Percentiles rank a stretch among this genome's conserved stretches.
phyloP scores from a whole-genome alignment of 108 stramenopile species.

The Nitzschia putrida region DNA sequence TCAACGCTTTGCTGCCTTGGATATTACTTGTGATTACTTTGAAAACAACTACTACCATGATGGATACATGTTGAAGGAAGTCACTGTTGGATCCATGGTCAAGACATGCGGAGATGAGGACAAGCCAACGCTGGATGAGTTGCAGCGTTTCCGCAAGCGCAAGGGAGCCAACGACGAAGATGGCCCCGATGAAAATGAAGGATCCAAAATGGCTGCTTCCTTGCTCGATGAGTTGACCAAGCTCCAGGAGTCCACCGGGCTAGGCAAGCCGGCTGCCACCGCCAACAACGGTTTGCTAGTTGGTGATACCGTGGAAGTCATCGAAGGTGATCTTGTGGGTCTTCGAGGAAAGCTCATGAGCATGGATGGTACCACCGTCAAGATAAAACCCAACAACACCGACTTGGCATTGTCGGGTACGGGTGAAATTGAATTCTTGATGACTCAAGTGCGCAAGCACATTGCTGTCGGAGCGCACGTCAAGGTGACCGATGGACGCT shows the following conservation, averaged over 20 bases:
- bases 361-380: slow-evolving; percentile 89
- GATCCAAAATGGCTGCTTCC: slow-evolving; percentile 79
- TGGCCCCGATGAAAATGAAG: slow-evolving; percentile 79
- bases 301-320: slow-evolving; percentile 93
- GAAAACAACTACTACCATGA: slow-evolving; percentile 90
- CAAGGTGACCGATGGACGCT: slow-evolving; percentile 93
- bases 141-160: slow-evolving; percentile 84
- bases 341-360: slow-evolving; percentile 90
- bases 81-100: slow-evolving; percentile 88
- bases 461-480: slow-evolving; percentile 95
- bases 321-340: slow-evolving; percentile 92
- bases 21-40: slow-evolving; percentile 84
- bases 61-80: slow-evolving; percentile 94
- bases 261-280: slow-evolving; percentile 50
- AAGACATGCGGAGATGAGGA: slow-evolving; percentile 85
- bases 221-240: slow-evolving; percentile 84
- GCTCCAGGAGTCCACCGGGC: slow-evolving; percentile 75
- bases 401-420: slow-evolving; percentile 72
- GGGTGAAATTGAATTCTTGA: slow-evolving; percentile 87
- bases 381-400: slow-evolving; percentile 80
- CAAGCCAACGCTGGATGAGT: slow-evolving; percentile 92
- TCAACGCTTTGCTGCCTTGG: slow-evolving; percentile 77
- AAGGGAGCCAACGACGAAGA: slow-evolving; percentile 65
- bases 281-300: slow-evolving; percentile 72
- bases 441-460: slow-evolving; percentile 89